Evolutionary conservation across 208 protist species (phyloP), one percentile per base, ranked within the genome.

Genomic region (Crithidia mellificae): DNA sequence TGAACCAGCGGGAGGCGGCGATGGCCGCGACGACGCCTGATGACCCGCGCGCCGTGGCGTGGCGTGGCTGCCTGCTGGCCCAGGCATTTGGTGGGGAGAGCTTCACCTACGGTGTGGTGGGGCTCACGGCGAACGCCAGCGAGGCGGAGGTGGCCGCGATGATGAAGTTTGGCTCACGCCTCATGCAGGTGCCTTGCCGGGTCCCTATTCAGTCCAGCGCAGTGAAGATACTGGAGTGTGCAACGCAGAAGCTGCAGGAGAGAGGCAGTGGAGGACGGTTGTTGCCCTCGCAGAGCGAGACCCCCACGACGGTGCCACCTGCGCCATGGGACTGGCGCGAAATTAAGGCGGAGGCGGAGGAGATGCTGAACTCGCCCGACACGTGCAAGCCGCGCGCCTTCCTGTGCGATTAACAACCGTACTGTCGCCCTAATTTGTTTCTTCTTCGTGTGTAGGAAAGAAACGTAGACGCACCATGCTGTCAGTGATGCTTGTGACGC

Each of bases 301-400:
- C 51, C 51, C 22, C 22, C 6, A 22, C 25, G 24, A 44, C 24
- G 57, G 20, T n/a, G 59, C 46, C 25, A 20, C 30, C 0, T 34
- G 68, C 54, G 50, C 61, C 14, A 30, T 77, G 63, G 63, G 58
- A 74, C 61, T 82, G 77, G 77, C 27, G 46, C 0, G 50, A 58
- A 32, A 55, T 88, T 27, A 57, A 66, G 24, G 73, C 71, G 20
- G 82, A 88, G 58, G 67, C 73, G 20, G 63, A 79, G 67, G 57
- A 67, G 61, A 59, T 84, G 58, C 72, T 88, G 19, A n/a, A 65
- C 12, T 66, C 65, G 6, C 75, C 80, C 8, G 72, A 73, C 43
- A 43, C 52, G 19, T 75, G 61, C 39, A 69, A 77, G 64, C 77
- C 81, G 2, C 76, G 73, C 43, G 65, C 70, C 36, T 87, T 83